Base-by-base conservation (phyloP, 129 eudicot genomes). In the carrot (Daucus carota) region DNA sequence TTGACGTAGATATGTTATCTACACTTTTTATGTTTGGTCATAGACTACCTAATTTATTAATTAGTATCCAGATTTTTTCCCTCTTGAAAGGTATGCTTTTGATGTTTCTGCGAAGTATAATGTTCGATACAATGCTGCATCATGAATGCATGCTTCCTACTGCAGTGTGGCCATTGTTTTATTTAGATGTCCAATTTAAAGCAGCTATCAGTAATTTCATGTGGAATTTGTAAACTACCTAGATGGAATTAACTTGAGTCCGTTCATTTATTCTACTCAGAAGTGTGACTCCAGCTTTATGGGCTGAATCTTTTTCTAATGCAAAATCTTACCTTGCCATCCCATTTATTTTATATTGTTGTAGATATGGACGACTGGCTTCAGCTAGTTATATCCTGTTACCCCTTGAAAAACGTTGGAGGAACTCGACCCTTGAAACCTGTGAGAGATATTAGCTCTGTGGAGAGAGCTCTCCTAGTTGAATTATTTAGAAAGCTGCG, bases 341-440 rank as follows among this genome's bases (percentile, higher is more conserved):
- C 24, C 8, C 17, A 33, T 68, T 12, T 16, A 0, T 2, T 15
- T 29, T 78, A 6, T 73, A 50, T 67, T 76, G 82, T 76, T 84
- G 85, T 90, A 95, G 99, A 88, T 71, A 88, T 84, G 88, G 92
- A 86, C 72, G 88, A 86, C 76, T 95, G 96, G 97, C 85, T 89
- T 77, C 85, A 86, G 73, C 85, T 94, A 86, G 87, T 90, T 24
- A 62, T 94, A 43, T 87, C 99, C 48, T 91, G 99, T 74, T 95
- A 80, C 77, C 99, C 99, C 34, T 42, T 95, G 8, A 85, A 77
- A 80, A 29, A 79, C 73, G 65, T 78, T 47, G 81, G 63, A 74
- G 80, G 77, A 63, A 72, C 43, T 74, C 81, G 73, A 73, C 84
- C 66, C 34, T 76, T 89, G 48, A 78, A 48, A 79, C 89, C 93